A percentile compares a stretch with the other conserved stretches of the same genome.
Conservation (phyloP, 176 grass and related monocot species). For the Stipa capillata region DNA sequence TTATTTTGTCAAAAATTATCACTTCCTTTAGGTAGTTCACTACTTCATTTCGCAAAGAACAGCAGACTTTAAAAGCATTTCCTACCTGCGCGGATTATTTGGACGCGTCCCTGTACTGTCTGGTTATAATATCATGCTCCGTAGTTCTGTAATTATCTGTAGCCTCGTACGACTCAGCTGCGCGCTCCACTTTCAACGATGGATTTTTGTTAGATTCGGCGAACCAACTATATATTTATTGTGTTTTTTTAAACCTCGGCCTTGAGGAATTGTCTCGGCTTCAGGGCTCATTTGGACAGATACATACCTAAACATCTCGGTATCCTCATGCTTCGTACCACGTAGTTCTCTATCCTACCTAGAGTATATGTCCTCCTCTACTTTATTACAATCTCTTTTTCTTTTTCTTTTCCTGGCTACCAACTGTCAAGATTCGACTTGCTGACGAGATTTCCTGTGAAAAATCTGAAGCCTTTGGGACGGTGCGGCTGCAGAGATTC, state of each 20-base stretch:
- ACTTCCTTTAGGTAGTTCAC: neutral
- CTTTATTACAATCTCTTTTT: slow-evolving; percentile 6
- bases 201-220: neutral
- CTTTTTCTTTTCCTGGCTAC: neutral
- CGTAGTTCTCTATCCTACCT: slow-evolving; percentile 7
- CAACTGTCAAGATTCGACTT: slow-evolving; percentile 11
- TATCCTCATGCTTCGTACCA: slow-evolving; percentile 8
- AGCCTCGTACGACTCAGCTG: neutral
- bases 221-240: neutral
- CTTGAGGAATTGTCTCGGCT: slow-evolving; percentile 31
- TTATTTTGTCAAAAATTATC: neutral
- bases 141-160: too few species aligned
- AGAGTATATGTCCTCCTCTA: too few species aligned
- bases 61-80: neutral
- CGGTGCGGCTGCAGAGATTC: slow-evolving; percentile 18
- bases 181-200: neutral
- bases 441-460: slow-evolving; percentile 11
- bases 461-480: slow-evolving; percentile 23
- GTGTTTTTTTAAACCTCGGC: slow-evolving; percentile 17
- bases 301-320: slow-evolving; percentile 31
- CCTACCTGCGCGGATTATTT: neutral
- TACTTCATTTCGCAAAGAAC: neutral
- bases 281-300: slow-evolving; percentile 18
- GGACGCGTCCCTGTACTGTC: neutral
- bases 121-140: neutral